Percentiles rank a stretch among this genome's conserved stretches.
Evolutionary conservation across 2,329 filamentous ascomycete species (phyloP).

Genomic region (Tolypocladium amazonense): DNA sequence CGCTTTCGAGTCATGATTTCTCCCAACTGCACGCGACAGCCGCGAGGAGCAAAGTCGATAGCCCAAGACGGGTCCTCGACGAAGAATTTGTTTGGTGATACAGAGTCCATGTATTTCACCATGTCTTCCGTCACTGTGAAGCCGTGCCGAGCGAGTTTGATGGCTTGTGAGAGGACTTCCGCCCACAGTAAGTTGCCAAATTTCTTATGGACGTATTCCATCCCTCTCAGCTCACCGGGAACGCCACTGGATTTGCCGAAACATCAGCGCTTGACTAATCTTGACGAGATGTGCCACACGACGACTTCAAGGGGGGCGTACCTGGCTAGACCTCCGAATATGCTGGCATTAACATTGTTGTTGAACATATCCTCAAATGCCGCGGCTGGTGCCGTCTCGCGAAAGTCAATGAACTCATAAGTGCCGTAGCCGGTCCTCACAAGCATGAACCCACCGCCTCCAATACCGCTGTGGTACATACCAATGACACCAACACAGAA

Average conservation of each 20-base stretch:
- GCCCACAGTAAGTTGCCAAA: slow-evolving; percentile 57
- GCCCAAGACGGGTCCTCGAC: slow-evolving; percentile 65
- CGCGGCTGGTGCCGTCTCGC: slow-evolving; percentile 73
- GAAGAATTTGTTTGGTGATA: slow-evolving; percentile 47
- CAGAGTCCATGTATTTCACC: slow-evolving; percentile 53
- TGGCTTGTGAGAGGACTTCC: slow-evolving; percentile 56
- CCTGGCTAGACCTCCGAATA: slow-evolving; percentile 60
- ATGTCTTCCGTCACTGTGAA: slow-evolving; percentile 65
- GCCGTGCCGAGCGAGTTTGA: slow-evolving; percentile 61
- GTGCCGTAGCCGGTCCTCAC: slow-evolving; percentile 52
- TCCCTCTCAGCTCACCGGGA: slow-evolving; percentile 60
- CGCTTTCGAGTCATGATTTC: slow-evolving; percentile 66
- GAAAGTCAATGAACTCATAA: slow-evolving; percentile 77
- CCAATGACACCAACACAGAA: slow-evolving; percentile 53
- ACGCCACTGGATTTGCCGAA: slow-evolving; percentile 39
- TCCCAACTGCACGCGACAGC: slow-evolving; percentile 52
- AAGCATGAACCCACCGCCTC: slow-evolving; percentile 71
- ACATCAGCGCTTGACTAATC: neutral
- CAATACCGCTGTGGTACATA: slow-evolving; percentile 62
- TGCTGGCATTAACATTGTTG: slow-evolving; percentile 51
- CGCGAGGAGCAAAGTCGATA: slow-evolving; percentile 73
- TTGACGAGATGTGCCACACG: neutral
- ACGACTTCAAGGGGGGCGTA: slow-evolving; percentile 32
- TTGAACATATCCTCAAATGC: slow-evolving; percentile 75
- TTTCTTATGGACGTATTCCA: slow-evolving; percentile 61